Percentiles rank a stretch among this genome's conserved stretches.
phyloP scores from a whole-genome alignment of 176 grass and related monocot genomes.

The Cenchrus americanus region DNA sequence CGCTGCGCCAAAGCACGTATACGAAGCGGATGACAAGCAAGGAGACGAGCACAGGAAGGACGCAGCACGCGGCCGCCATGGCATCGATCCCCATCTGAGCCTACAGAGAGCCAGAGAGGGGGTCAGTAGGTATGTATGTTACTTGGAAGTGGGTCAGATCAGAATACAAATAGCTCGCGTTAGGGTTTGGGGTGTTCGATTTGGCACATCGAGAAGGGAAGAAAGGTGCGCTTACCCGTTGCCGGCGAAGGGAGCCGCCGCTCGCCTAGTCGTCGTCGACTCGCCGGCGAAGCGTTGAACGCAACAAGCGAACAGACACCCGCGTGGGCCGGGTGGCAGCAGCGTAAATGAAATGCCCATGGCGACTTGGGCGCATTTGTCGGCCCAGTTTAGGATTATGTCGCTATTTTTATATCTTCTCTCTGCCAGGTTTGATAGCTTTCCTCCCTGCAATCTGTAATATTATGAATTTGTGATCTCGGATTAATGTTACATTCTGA shows the following conservation, averaged over 20 bases:
- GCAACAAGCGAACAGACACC: neutral
- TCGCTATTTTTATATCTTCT: no score
- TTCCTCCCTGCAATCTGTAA: no score
- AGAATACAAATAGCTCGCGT: neutral
- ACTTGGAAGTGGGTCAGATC: neutral
- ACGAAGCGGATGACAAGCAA: slow-evolving; percentile 51
- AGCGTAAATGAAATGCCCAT: no score
- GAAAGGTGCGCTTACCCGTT: neutral
- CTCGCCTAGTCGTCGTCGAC: neutral
- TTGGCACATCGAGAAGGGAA: neutral
- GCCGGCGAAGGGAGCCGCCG: neutral
- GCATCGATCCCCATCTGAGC: slow-evolving; percentile 36
- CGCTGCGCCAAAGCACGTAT: slow-evolving; percentile 51
- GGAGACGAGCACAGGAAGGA: slow-evolving; percentile 46
- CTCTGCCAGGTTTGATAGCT: no score
- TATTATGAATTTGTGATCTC: no score
- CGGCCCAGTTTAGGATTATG: no score
- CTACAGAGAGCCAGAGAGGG: neutral
- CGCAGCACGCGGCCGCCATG: neutral
- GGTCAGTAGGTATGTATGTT: neutral
- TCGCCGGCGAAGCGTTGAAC: neutral
- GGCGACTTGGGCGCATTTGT: neutral
- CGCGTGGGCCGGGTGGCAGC: no score
- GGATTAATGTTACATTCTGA: no score
- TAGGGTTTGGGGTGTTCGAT: neutral